A percentile compares a stretch with the other conserved stretches of the same genome.
Conservation (phyloP, 2,329 filamentous ascomycete species). For the Didymella glomerata region DNA sequence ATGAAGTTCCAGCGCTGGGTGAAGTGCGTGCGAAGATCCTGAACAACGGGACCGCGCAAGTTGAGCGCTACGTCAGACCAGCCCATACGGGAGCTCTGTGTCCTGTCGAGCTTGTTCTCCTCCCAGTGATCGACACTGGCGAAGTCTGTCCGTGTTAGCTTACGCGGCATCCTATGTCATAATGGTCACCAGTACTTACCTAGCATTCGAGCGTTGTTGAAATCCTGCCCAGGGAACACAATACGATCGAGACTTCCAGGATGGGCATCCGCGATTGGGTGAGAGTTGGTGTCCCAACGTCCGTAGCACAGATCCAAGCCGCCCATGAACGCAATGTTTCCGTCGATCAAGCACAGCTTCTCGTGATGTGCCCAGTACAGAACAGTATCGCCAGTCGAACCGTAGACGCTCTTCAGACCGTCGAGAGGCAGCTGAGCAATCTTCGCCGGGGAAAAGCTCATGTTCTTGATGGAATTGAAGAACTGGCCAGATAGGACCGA, state of each 20-base stretch:
- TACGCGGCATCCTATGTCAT: too few species aligned
- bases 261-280: slow-evolving; percentile 85
- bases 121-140: slow-evolving; percentile 79
- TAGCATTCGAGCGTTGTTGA: slow-evolving; percentile 85
- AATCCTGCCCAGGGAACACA: slow-evolving; percentile 89
- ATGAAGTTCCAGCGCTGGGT: slow-evolving; percentile 92
- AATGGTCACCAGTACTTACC: slow-evolving; percentile 62
- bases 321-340: slow-evolving; percentile 86
- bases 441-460: slow-evolving; percentile 63
- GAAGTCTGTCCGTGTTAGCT: slow-evolving; percentile 63
- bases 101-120: slow-evolving; percentile 85
- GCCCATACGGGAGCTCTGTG: slow-evolving; percentile 83
- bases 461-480: slow-evolving; percentile 63
- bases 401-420: slow-evolving; percentile 80
- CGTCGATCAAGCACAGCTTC: slow-evolving; percentile 85
- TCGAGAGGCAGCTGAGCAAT: slow-evolving; percentile 74
- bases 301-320: slow-evolving; percentile 88
- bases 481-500: slow-evolving; percentile 70
- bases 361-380: slow-evolving; percentile 95
- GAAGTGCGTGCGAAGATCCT: slow-evolving; percentile 80
- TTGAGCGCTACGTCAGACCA: slow-evolving; percentile 89
- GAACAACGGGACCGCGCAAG: slow-evolving; percentile 75
- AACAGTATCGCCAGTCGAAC: slow-evolving; percentile 80
- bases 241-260: slow-evolving; percentile 78
- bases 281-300: slow-evolving; percentile 85